Evolutionary conservation across 169 alveolate species (phyloP).

Genomic region (Toxoplasma gondii): DNA sequence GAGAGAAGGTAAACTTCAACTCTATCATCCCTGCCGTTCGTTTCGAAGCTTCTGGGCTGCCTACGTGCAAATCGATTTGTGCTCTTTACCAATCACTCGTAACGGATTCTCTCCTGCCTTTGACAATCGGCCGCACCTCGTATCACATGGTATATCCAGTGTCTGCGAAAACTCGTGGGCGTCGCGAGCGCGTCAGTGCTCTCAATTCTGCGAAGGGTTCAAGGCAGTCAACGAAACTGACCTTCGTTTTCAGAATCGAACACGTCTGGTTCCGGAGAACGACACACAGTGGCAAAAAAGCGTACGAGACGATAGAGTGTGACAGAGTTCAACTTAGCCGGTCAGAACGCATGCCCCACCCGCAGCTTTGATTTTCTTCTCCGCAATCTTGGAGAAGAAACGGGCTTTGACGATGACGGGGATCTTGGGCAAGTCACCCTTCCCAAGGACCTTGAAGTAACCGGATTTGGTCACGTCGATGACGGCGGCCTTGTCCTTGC

Average conservation of each 20-base stretch:
- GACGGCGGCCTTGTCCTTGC: conserved; percentile 93
- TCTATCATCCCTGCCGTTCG: too few relatives aligned
- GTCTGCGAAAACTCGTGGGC: too few relatives aligned
- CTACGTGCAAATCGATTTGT: too few relatives aligned
- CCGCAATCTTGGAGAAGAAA: conserved; percentile 95
- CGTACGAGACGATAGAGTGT: not conserved
- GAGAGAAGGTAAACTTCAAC: too few relatives aligned
- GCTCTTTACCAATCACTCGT: too few relatives aligned
- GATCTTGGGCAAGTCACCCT: conserved; percentile 93
- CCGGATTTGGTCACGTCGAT: conserved; percentile 97
- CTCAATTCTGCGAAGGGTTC: too few relatives aligned
- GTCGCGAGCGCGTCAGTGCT: too few relatives aligned
- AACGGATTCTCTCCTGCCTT: too few relatives aligned
- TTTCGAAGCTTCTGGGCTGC: too few relatives aligned
- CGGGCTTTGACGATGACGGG: conserved; percentile 98
- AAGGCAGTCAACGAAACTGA: too few relatives aligned
- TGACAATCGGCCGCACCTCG: too few relatives aligned
- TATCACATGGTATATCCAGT: too few relatives aligned
- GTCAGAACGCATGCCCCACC: conserved; percentile 69
- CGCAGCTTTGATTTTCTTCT: conserved; percentile 90
- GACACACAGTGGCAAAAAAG: not conserved
- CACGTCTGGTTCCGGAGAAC: not conserved
- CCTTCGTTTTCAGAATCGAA: not conserved
- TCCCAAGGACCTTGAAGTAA: conserved; percentile 97
- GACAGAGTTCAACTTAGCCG: conserved; percentile 21